Percentiles rank a stretch among this genome's conserved stretches.
Conservation (phyloP, 495 filamentous ascomycete species). For the Platismatia glauca region DNA sequence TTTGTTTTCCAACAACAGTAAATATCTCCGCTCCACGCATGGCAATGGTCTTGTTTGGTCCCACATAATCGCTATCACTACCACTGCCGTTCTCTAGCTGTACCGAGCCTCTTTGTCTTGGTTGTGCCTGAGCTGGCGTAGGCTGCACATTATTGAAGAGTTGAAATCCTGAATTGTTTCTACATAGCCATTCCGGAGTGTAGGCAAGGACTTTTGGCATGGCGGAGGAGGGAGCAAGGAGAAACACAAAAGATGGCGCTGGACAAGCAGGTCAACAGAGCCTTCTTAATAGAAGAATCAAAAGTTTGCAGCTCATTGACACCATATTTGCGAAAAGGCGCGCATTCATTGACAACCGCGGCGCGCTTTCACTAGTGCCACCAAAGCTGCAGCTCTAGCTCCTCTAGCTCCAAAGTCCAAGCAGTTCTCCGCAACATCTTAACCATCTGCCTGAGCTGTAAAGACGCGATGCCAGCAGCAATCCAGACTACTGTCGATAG, state of each 20-base stretch:
- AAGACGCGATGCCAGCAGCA: conserved; percentile 19
- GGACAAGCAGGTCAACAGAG: neutral
- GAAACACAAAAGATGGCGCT: neutral
- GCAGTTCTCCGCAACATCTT: neutral
- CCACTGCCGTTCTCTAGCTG: conserved; percentile 25
- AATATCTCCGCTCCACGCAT: conserved; percentile 72
- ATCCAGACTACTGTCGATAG: conserved; percentile 66
- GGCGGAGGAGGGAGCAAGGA: conserved; percentile 8
- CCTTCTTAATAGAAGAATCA: neutral
- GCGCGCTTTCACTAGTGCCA: conserved; percentile 12
- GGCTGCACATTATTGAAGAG: conserved; percentile 48
- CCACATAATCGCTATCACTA: conserved; percentile 30
- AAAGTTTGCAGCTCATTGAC: neutral
- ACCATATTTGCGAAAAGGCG: neutral
- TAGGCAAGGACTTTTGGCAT: conserved; percentile 80
- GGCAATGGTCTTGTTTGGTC: conserved; percentile 61
- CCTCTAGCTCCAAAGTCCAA: conserved; percentile 3
- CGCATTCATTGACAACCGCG: conserved; percentile 8
- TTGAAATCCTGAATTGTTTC: conserved; percentile 61
- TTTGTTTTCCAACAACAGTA: conserved; percentile 72
- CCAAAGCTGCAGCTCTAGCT: conserved; percentile 10
- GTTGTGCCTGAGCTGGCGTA: conserved; percentile 21
- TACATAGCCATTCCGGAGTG: conserved; percentile 73
- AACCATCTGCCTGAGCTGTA: neutral
- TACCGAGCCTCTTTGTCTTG: conserved; percentile 17